Evolutionary conservation across 2,329 filamentous ascomycete species (phyloP), one percentile per base, ranked within the genome.

Genomic region (Neurospora crassa): DNA sequence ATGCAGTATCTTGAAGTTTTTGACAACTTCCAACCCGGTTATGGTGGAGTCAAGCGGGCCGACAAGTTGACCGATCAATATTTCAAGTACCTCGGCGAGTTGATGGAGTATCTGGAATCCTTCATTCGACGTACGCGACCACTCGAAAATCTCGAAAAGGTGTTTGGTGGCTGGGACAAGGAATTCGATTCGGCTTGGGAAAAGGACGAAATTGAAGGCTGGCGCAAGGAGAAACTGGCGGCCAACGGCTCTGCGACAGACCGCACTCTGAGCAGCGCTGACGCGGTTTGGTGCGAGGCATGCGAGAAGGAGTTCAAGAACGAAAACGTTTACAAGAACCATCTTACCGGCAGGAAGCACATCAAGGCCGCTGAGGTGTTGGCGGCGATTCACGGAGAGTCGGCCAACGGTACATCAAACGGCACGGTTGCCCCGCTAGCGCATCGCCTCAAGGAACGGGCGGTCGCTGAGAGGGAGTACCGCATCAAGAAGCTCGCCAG

Each of bases 231-330:
- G 67, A 80, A 82, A 70, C 78, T 78, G 3, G 74, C 77, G 8
- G 74, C 82, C 24, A 80, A 82, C 29, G 53, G 53, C 7, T 63
- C 53, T 37, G 24, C 53, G 8, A 45, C 81, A 18, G 81, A 81
- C 45, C 77, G 71, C 68, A 74, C 76, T 40, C 68, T 81, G 2
- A 82, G 80, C 70, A 78, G 78, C 78, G 84, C 77, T 0, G 90
- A 93, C 69, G 92, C 91, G 0, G 87, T 94, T 18, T 98, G 92
- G 92, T 99, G 96, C 78, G 86, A 91, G 6, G 94, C 94, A 74
- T 99, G 96, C 79, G 91, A 96, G 78, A 97, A 94, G 82, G 93
- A 95, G 72, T 99, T 98, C 83, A 94, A 92, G 78, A 98, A 97
- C 77, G 90, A 96, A 75, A 97, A 97, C 73, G 93, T 97, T 68